Conservation (phyloP, 2,329 filamentous ascomycete species). For the Phialophora tarda region DNA sequence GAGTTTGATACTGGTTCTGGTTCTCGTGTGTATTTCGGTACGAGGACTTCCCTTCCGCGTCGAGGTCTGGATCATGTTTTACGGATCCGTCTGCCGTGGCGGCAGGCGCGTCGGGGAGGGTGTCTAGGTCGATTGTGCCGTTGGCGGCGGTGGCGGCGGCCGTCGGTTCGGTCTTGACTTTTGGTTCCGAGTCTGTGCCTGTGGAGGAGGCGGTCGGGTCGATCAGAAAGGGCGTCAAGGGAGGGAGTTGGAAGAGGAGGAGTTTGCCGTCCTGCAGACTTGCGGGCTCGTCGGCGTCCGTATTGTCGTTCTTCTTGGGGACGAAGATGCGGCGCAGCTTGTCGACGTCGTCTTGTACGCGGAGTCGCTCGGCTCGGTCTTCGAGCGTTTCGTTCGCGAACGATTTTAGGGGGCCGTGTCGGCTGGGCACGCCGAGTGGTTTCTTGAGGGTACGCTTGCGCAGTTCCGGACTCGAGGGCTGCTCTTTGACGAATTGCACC, state of each 20-base stretch:
- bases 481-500: conserved; percentile 39
- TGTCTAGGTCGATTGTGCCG: conserved; percentile 31
- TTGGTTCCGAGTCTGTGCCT: conserved; percentile 10
- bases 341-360: conserved; percentile 40
- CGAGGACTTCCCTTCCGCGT: background rate
- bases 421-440: conserved; percentile 29
- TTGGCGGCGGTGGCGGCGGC: background rate
- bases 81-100: conserved; percentile 9
- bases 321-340: conserved; percentile 31
- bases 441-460: conserved; percentile 50
- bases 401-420: conserved; percentile 18
- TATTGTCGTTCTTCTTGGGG: conserved; percentile 15
- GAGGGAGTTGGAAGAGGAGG: conserved; percentile 69
- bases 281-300: conserved; percentile 39
- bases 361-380: conserved; percentile 40
- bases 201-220: conserved; percentile 41
- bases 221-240: conserved; percentile 63
- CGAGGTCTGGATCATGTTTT: conserved; percentile 15
- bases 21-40: conserved; percentile 2
- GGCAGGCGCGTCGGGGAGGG: conserved; percentile 9
- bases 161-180: conserved; percentile 44
- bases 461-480: conserved; percentile 48
- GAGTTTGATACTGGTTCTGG: conserved; percentile 23
- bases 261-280: conserved; percentile 56
- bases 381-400: conserved; percentile 37